A percentile compares a stretch with the other conserved stretches of the same genome.
phyloP scores from a whole-genome alignment of 371 early-diverging fungal species.

The Mucor mucedo region DNA sequence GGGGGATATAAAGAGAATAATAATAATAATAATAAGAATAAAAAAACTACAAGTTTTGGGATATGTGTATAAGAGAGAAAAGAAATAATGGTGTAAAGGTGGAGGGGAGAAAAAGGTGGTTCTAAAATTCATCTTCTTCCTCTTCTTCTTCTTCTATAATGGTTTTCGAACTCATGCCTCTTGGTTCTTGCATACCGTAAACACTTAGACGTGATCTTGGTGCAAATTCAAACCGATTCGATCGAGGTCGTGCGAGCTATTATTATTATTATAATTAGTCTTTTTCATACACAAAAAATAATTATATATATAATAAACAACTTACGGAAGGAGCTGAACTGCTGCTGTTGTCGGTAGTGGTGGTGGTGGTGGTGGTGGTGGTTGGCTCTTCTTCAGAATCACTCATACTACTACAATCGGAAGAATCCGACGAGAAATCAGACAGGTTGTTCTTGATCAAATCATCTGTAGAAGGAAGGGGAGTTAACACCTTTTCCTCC shows the following conservation, averaged over 20 bases:
- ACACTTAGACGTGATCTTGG: constrained; percentile 45
- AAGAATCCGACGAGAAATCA: constrained; percentile 15
- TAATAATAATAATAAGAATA: too few species aligned
- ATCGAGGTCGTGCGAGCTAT: not conserved
- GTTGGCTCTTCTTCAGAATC: constrained; percentile 6
- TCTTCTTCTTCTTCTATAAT: constrained; percentile 73
- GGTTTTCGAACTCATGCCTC: constrained; percentile 62
- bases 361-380: not conserved
- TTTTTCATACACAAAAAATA: not conserved
- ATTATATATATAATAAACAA: not conserved
- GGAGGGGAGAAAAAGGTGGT: not conserved
- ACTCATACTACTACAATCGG: constrained; percentile 8
- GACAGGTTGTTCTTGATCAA: not conserved
- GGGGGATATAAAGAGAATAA: too few species aligned
- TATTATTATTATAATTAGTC: too few species aligned
- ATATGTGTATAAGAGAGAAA: too few species aligned
- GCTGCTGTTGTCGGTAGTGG: too few species aligned
- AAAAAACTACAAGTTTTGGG: too few species aligned
- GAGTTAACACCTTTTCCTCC: constrained; percentile 7
- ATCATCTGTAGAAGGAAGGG: not conserved
- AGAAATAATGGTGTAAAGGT: too few species aligned
- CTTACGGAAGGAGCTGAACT: not conserved
- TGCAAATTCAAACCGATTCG: constrained; percentile 35
- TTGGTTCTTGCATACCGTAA: constrained; percentile 41
- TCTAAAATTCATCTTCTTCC: constrained; percentile 55